A percentile compares a stretch with the other conserved stretches of the same genome.
Evolutionary conservation across 2,329 filamentous ascomycete species (phyloP).

Genomic region (Alternaria tenuissima): DNA sequence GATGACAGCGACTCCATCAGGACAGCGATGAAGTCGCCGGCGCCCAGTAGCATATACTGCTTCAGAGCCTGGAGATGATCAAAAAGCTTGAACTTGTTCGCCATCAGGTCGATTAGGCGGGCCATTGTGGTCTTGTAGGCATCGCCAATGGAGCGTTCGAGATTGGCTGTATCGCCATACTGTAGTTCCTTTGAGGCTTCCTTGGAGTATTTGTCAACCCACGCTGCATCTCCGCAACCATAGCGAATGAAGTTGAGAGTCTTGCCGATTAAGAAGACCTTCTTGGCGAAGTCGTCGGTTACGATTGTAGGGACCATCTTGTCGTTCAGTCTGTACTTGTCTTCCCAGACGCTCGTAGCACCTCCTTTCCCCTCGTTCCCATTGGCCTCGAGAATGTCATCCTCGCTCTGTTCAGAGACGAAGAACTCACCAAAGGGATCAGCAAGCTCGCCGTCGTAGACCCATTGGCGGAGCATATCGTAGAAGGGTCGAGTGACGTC

Average conservation of each 20-base stretch:
- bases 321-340: constrained; percentile 88
- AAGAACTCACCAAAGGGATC: constrained; percentile 97
- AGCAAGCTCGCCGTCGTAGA: constrained; percentile 97
- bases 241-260: constrained; percentile 98
- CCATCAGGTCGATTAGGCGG: constrained; percentile 91
- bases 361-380: constrained; percentile 59
- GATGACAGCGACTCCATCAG: constrained; percentile 95
- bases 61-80: constrained; percentile 92
- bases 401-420: constrained; percentile 79
- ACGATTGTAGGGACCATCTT: constrained; percentile 93
- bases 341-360: constrained; percentile 94
- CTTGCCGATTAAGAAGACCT: constrained; percentile 97
- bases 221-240: constrained; percentile 89
- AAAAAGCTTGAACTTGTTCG: constrained; percentile 91
- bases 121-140: constrained; percentile 99
- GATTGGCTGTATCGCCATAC: constrained; percentile 90
- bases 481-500: constrained; percentile 96
- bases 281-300: constrained; percentile 90
- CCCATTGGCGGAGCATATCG: constrained; percentile 94
- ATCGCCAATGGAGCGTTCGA: constrained; percentile 93
- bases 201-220: constrained; percentile 96
- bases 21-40: constrained; percentile 95
- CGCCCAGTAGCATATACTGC: constrained; percentile 91
- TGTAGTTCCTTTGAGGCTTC: constrained; percentile 88
- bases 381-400: constrained; percentile 51